Evolutionary conservation across 495 filamentous ascomycete genomes (phyloP).

Genomic region (Parathielavia hyrcaniae): DNA sequence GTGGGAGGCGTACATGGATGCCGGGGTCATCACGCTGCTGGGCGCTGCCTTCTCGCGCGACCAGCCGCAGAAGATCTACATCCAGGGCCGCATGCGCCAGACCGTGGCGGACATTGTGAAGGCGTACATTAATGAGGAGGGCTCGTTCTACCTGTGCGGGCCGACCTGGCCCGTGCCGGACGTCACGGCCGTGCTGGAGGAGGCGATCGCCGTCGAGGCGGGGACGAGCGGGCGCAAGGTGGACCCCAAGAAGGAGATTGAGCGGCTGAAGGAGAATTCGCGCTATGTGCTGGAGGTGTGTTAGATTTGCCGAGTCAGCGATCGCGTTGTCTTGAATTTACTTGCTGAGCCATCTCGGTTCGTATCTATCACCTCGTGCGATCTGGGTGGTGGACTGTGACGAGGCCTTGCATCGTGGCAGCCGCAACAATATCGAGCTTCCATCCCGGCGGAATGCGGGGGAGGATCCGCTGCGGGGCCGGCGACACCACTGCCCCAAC

Average conservation of each 20-base stretch:
- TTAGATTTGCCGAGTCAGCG: too few relatives aligned
- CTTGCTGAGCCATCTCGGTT: too few relatives aligned
- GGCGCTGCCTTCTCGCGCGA: constrained; percentile 94
- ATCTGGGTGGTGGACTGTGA: too few relatives aligned
- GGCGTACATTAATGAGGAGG: constrained; percentile 82
- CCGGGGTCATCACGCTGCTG: constrained; percentile 89
- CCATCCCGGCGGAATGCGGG: too few relatives aligned
- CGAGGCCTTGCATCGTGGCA: too few relatives aligned
- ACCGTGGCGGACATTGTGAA: constrained; percentile 76
- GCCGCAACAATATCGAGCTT: too few relatives aligned
- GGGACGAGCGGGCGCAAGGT: constrained; percentile 66
- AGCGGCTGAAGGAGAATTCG: constrained; percentile 86
- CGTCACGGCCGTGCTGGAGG: constrained; percentile 86
- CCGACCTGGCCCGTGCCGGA: constrained; percentile 99
- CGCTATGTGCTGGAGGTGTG: constrained; percentile 96
- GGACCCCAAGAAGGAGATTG: constrained; percentile 87
- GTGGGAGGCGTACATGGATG: constrained; percentile 96
- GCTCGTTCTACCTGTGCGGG: constrained; percentile 93
- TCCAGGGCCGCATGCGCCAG: constrained; percentile 96
- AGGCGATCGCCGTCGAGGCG: constrained; percentile 74
- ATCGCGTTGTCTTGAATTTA: too few relatives aligned
- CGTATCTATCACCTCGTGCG: too few relatives aligned
- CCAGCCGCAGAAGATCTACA: constrained; percentile 97
- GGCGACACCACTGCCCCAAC: too few relatives aligned
- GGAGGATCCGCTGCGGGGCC: too few relatives aligned